phyloP scores from a whole-genome alignment of 2,329 filamentous ascomycete genomes.

The Fusarium sp. region DNA sequence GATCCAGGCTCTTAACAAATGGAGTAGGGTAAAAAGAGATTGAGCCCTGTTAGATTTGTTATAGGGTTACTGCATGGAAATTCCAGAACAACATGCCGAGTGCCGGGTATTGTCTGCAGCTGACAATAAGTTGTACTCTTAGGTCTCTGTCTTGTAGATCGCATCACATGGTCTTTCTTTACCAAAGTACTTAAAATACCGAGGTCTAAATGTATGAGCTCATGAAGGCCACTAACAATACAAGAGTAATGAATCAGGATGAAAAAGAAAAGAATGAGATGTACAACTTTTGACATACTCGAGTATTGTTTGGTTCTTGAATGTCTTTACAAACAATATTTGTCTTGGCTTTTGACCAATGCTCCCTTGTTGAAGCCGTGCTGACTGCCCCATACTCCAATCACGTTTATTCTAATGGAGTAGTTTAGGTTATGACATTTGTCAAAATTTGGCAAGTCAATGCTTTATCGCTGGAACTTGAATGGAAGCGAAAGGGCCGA shows the following conservation, averaged over 20 bases:
- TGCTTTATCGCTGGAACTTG: background rate
- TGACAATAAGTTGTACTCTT: background rate
- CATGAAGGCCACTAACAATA: background rate
- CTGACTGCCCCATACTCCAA: background rate
- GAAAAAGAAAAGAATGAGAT: background rate
- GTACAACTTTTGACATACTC: background rate
- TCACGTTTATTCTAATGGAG: background rate
- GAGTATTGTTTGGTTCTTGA: background rate
- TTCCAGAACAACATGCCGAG: background rate
- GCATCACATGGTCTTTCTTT: background rate
- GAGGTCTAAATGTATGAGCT: background rate
- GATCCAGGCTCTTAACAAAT: background rate
- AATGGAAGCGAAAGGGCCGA: background rate
- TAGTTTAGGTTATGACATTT: background rate
- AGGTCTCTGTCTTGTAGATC: background rate
- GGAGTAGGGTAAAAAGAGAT: background rate
- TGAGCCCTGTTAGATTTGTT: conserved; percentile 1
- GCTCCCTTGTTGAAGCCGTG: background rate
- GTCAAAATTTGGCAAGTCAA: background rate
- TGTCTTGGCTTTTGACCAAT: background rate
- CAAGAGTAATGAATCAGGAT: background rate
- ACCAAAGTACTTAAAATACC: background rate
- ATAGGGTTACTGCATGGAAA: background rate
- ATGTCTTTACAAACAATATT: background rate
- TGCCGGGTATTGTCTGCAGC: background rate